A percentile compares a stretch with the other conserved stretches of the same genome.
phyloP scores from a whole-genome alignment of 768 basidiomycete genomes.

The Butyriboletus loyo region DNA sequence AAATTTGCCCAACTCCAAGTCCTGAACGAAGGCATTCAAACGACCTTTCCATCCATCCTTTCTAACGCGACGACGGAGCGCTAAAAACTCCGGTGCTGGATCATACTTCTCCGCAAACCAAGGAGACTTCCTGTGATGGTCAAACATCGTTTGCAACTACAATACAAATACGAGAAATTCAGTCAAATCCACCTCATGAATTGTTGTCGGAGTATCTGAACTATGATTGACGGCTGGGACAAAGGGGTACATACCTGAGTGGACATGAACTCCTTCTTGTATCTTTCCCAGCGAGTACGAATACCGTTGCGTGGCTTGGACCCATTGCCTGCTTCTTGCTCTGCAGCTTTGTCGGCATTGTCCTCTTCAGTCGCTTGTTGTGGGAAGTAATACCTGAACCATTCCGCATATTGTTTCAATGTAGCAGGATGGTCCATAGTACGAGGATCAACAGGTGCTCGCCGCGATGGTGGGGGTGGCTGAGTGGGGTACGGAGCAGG shows the following conservation, averaged over 20 bases:
- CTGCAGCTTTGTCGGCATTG: constrained; percentile 77
- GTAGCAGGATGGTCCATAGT: constrained; percentile 79
- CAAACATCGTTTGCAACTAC: constrained; percentile 94
- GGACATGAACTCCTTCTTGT: constrained; percentile 86
- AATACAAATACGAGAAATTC: constrained; percentile 37
- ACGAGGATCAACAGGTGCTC: constrained; percentile 75
- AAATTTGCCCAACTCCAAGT: constrained; percentile 81
- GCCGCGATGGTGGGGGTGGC: constrained; percentile 48
- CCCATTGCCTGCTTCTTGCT: constrained; percentile 79
- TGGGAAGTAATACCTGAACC: constrained; percentile 78
- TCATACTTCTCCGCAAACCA: constrained; percentile 99
- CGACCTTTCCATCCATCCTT: constrained; percentile 83
- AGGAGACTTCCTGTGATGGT: constrained; percentile 90
- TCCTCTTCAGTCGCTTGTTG: constrained; percentile 81
- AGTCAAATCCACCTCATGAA: constrained; percentile 17
- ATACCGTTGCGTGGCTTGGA: constrained; percentile 83
- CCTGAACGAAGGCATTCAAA: constrained; percentile 67
- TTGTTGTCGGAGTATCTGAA: constrained; percentile 13
- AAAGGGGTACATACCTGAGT: constrained; percentile 68
- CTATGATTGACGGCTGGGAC: constrained; percentile 4
- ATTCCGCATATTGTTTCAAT: constrained; percentile 82
- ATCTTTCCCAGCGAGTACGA: constrained; percentile 84
- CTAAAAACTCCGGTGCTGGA: constrained; percentile 63
- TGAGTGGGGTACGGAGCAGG: constrained; percentile 35
- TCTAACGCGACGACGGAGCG: constrained; percentile 73